These are phyloP conservation scores for Alternaria sp. DNA, from an alignment of 2,329 filamentous ascomycete species.

Conservation along the genomic window DNA sequence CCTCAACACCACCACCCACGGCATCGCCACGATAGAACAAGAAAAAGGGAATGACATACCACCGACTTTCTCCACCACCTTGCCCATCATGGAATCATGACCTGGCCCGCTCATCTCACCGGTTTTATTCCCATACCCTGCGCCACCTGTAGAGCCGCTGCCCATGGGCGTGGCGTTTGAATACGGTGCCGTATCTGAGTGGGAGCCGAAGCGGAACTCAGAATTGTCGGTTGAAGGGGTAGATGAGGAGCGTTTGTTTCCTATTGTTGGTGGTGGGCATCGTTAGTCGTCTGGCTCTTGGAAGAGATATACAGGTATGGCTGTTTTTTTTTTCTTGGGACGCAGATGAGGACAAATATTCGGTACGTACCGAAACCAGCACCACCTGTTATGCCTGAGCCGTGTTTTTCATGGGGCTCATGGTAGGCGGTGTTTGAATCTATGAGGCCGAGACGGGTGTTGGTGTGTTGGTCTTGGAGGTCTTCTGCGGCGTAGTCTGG, in stretches of 20 bases:
- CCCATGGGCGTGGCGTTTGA: constrained; percentile 36
- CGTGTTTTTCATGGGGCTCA: constrained; percentile 40
- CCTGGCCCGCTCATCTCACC: constrained; percentile 27
- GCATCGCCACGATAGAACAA: no score
- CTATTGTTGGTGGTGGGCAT: constrained; percentile 6
- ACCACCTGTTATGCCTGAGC: constrained; percentile 44
- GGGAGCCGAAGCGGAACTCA: constrained; percentile 30
- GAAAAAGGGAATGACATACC: constrained; percentile 31
- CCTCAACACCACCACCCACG: no score
- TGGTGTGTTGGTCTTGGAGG: constrained; percentile 32
- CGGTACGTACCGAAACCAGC: constrained; percentile 39
- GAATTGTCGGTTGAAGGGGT: constrained; percentile 1
- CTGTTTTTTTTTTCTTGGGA: no score
- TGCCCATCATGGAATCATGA: constrained; percentile 62
- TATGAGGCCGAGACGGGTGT: constrained; percentile 39
- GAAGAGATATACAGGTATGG: no score
- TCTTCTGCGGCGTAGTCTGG: constrained; percentile 26
- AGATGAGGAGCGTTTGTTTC: constrained; percentile 45
- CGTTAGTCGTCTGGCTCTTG: background rate
- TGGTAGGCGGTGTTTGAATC: constrained; percentile 40
- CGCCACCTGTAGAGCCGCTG: constrained; percentile 46
- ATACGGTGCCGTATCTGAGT: constrained; percentile 37
- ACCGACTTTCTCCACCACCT: constrained; percentile 68
- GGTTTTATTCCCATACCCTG: constrained; percentile 54
- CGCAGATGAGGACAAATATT: background rate